These are phyloP conservation scores for Postia placenta DNA, from an alignment of 768 basidiomycete species.

Conservation along the genomic window DNA sequence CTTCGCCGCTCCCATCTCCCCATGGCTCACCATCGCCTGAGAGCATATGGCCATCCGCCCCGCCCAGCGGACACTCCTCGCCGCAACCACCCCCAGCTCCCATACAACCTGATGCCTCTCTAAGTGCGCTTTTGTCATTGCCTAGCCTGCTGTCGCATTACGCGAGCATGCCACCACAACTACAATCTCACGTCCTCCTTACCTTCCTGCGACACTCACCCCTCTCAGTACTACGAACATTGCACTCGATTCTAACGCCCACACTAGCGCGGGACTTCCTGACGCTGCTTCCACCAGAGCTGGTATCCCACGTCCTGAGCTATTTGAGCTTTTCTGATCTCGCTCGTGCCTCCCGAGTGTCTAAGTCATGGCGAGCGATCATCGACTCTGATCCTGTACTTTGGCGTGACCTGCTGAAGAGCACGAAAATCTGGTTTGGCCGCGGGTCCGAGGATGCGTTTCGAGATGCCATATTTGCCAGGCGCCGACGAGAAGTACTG, in stretches of 20 bases:
- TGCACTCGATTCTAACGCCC: constrained; percentile 84
- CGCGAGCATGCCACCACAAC: constrained; percentile 64
- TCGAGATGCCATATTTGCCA: constrained; percentile 60
- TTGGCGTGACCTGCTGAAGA: constrained; percentile 83
- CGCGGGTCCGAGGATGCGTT: constrained; percentile 79
- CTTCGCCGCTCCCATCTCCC: constrained; percentile 80
- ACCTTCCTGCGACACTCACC: constrained; percentile 90
- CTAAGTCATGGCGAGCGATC: constrained; percentile 83
- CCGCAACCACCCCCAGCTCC: constrained; percentile 59
- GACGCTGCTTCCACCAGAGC: constrained; percentile 84
- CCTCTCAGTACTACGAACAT: constrained; percentile 81
- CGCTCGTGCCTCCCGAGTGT: constrained; percentile 84
- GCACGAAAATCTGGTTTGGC: constrained; percentile 86
- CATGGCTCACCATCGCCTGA: constrained; percentile 78
- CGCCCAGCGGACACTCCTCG: constrained; percentile 73
- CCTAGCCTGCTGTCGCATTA: constrained; percentile 82
- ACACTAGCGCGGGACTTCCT: constrained; percentile 94
- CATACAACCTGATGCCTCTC: constrained; percentile 72
- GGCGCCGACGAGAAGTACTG: constrained; percentile 40
- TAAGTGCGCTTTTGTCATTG: constrained; percentile 82
- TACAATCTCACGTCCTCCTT: constrained; percentile 92
- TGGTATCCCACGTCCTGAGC: constrained; percentile 83
- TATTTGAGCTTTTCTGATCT: constrained; percentile 80
- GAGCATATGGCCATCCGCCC: constrained; percentile 73
- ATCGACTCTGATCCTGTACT: constrained; percentile 88